A percentile compares a stretch with the other conserved stretches of the same genome.
These are phyloP conservation scores for Mortierella antarctica DNA, from an alignment of 192 early-diverging fungal genomes.

Conservation along the genomic window DNA sequence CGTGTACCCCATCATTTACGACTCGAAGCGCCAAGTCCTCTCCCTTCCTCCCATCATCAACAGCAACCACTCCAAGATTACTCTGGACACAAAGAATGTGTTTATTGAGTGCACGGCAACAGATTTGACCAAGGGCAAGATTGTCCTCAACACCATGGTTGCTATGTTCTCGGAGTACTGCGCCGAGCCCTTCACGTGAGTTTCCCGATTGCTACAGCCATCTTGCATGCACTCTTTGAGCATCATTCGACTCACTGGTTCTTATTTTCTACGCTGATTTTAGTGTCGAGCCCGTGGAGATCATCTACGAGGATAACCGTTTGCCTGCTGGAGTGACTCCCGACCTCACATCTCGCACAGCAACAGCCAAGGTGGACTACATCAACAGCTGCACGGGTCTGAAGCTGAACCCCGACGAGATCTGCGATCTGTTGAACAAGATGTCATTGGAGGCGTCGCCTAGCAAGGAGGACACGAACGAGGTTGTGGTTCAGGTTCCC, in stretches of 20 bases:
- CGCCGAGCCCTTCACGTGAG: constrained; percentile 88
- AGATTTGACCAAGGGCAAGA: constrained; percentile 93
- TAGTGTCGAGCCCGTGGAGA: constrained; percentile 92
- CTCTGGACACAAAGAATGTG: constrained; percentile 91
- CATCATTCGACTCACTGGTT: constrained; percentile 8
- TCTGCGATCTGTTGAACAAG: constrained; percentile 79
- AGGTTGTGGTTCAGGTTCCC: constrained; percentile 83
- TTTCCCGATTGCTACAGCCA: constrained; percentile 10
- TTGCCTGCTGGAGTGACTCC: constrained; percentile 73
- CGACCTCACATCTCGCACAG: constrained; percentile 70
- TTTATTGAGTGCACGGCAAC: constrained; percentile 99
- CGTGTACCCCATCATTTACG: constrained; percentile 92
- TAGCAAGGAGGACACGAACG: constrained; percentile 59
- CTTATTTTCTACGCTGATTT: constrained; percentile 3
- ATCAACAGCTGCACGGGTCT: constrained; percentile 92
- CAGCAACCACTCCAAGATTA: constrained; percentile 97
- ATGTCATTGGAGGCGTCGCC: constrained; percentile 86
- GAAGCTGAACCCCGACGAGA: constrained; percentile 70
- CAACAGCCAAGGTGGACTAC: constrained; percentile 84
- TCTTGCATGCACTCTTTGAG: neutral
- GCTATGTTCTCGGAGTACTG: constrained; percentile 98
- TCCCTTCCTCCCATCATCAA: constrained; percentile 99
- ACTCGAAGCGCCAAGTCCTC: constrained; percentile 83
- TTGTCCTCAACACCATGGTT: constrained; percentile 93
- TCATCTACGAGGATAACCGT: constrained; percentile 85